Percentiles rank a stretch among this genome's conserved stretches.
Evolutionary conservation across 139 green algal genomes (phyloP).

Genomic region (Closterium sp.): DNA sequence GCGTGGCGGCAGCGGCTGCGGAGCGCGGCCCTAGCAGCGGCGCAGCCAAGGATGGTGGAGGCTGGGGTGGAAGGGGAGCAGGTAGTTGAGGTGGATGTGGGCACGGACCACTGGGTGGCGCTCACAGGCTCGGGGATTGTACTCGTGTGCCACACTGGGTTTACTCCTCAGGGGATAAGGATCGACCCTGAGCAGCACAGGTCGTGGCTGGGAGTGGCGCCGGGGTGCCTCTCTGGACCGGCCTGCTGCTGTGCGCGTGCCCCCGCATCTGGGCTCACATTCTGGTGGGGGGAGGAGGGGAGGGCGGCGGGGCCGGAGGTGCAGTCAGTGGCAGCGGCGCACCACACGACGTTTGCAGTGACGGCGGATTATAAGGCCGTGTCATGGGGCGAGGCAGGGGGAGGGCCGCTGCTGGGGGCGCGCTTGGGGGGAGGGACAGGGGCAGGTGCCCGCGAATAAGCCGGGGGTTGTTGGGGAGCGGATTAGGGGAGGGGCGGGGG

Average conservation of each 20-base stretch:
- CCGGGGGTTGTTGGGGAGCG: background rate
- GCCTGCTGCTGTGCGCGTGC: background rate
- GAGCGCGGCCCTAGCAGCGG: background rate
- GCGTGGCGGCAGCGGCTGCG: background rate
- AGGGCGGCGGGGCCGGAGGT: background rate
- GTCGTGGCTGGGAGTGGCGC: background rate
- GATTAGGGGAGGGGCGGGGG: too few relatives aligned
- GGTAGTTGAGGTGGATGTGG: constrained; percentile 9
- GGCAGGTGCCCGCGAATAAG: background rate
- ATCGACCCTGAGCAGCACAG: background rate
- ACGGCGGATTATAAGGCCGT: background rate
- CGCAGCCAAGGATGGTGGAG: constrained; percentile 4
- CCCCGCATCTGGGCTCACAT: background rate
- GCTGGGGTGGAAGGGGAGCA: background rate
- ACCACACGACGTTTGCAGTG: background rate
- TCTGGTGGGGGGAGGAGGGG: background rate
- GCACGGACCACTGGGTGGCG: constrained; percentile 22
- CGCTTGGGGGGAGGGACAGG: background rate
- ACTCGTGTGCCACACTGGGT: background rate
- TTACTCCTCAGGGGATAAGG: background rate
- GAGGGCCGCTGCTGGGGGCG: background rate
- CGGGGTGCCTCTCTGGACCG: background rate
- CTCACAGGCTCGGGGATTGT: constrained; percentile 15
- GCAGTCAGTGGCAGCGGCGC: background rate
- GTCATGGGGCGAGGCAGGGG: background rate